A percentile compares a stretch with the other conserved stretches of the same genome.
Evolutionary conservation across 306 rosid species (phyloP).

Genomic region (Lathyrus aphaca): DNA sequence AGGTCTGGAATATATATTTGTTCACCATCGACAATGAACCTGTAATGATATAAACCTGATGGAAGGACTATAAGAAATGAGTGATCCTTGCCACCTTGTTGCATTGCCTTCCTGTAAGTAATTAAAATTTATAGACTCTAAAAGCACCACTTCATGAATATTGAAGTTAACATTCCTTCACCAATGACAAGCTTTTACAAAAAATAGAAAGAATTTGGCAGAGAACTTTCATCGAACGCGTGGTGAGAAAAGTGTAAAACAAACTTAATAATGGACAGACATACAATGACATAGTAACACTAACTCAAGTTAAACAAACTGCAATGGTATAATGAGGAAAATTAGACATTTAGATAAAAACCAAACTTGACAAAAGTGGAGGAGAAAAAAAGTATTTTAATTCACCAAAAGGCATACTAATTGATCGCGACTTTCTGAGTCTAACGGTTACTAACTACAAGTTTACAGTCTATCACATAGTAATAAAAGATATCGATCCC

Average conservation of each 20-base stretch:
- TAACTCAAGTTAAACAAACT: not conserved
- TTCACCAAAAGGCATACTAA: slow-evolving; percentile 27
- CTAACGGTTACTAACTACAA: too few species aligned
- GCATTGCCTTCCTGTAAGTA: slow-evolving; percentile 66
- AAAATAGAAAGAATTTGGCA: too few species aligned
- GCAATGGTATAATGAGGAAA: not conserved
- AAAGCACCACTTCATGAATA: not conserved
- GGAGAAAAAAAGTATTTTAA: slow-evolving; percentile 32
- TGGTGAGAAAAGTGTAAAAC: too few species aligned
- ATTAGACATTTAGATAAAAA: not conserved
- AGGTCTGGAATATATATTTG: slow-evolving; percentile 79
- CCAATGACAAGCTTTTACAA: too few species aligned
- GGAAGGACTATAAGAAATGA: slow-evolving; percentile 75
- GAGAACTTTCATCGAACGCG: too few species aligned
- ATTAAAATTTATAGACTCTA: slow-evolving; percentile 29
- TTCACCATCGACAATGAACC: slow-evolving; percentile 82
- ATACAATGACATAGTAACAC: slow-evolving; percentile 10
- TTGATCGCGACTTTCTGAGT: too few species aligned
- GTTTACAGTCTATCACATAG: too few species aligned
- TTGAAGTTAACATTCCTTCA: slow-evolving; percentile 16
- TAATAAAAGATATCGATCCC: too few species aligned
- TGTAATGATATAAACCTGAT: slow-evolving; percentile 82
- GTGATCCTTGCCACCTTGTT: slow-evolving; percentile 85
- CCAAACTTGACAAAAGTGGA: slow-evolving; percentile 3
- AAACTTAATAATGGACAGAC: not conserved